Base-by-base conservation (phyloP, 352 stramenopile species). In the Phytophthora chlamydospora region DNA sequence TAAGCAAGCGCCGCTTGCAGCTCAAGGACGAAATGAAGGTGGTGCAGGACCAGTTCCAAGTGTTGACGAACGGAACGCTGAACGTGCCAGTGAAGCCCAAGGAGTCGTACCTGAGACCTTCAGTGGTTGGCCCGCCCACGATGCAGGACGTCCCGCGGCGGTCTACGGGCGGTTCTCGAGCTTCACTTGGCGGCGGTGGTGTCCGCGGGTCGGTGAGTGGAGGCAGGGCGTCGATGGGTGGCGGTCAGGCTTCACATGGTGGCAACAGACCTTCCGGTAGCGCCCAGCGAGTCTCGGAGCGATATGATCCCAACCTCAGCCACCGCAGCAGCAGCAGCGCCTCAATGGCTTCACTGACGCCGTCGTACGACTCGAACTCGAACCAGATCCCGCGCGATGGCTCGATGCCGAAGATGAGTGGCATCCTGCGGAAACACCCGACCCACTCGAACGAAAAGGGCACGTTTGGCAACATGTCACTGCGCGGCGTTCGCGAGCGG, bases 381-480 rank as follows among this genome's bases (percentile, higher is more conserved):
- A 86, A 85, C 47, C 67, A 80, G 16, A 36, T 54, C 1, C 39
- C 53, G 12, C 69, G 57, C 43, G 59, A 67, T 35, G 57, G 61
- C 17, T 50, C 51, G 19, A 57, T 89, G 58, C 84, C 82, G 17
- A 59, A 48, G 3, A 76, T 83, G 48, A 76, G 66, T 35, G 85
- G 85, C 2, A 62, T 80, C 35, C 59, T 94, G 39, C 83, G 85
- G 52, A 94, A 94, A 48, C 82, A 92, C 47, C 78, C 85, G 4
- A 90, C 77, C 33, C 78, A 91, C 47, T 91, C 80, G 34, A 92
- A 94, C 39, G 85, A 94, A 58, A 88, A 80, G 55, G 73, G 85
- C 0, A 43, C 90, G 35, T 90, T 94, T 27, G 81, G 80, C 14
- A 91, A 91, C 54, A 91, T 94, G 78, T 89, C 78, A 19, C 45